Evolutionary conservation across 83 land plant genomes (phyloP).

Genomic region (Thuja plicata): DNA sequence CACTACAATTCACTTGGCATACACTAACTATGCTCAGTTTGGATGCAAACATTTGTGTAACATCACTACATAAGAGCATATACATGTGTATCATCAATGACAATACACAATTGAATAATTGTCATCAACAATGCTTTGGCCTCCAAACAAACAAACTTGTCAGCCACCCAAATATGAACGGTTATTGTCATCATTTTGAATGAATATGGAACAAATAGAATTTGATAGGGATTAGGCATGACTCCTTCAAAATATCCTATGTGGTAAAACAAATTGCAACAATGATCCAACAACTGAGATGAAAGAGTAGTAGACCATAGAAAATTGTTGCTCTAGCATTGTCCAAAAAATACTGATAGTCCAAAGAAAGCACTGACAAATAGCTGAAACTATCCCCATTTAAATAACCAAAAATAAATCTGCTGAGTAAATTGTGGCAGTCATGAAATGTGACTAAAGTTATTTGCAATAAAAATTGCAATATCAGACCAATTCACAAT

Average conservation of each 20-base stretch:
- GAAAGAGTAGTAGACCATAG: not conserved
- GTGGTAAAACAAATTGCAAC: not conserved
- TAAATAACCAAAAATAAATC: not conserved
- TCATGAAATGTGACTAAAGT: constrained; percentile 6
- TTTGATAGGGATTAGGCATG: not conserved
- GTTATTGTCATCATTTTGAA: no score
- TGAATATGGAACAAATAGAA: not conserved
- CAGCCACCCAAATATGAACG: no score
- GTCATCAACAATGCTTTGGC: no score
- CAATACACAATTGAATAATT: no score
- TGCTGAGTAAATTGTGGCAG: not conserved
- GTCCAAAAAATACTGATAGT: not conserved
- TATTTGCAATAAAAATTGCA: not conserved
- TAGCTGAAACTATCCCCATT: not conserved
- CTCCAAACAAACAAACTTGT: no score
- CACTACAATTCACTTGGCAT: no score
- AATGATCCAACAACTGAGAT: not conserved
- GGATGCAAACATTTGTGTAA: no score
- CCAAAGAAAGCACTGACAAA: not conserved
- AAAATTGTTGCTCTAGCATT: not conserved
- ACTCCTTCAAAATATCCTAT: not conserved
- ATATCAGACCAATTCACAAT: not conserved
- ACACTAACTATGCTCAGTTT: no score
- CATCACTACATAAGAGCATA: no score
- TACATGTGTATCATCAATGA: no score